These are phyloP conservation scores for Aspergillus panamensis DNA, from an alignment of 495 filamentous ascomycete species.

Conservation along the genomic window DNA sequence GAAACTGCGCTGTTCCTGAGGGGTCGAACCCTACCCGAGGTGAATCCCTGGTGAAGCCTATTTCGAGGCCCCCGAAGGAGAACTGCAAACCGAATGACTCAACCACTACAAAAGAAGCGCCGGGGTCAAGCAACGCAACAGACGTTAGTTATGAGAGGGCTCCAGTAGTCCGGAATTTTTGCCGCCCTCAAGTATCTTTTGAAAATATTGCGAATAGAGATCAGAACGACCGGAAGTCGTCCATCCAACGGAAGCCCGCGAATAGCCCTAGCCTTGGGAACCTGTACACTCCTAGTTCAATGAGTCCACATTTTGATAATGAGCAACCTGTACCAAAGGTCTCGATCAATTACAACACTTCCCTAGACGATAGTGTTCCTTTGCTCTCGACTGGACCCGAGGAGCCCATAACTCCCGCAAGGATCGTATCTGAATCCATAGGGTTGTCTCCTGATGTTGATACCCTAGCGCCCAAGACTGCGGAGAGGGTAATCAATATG, in stretches of 20 bases:
- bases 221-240: conserved; percentile 11
- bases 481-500: conserved; percentile 2
- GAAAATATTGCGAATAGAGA: conserved; percentile 8
- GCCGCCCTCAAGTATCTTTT: conserved; percentile 15
- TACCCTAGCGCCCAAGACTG: conserved; percentile 4
- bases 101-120: background rate
- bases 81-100: background rate
- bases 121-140: background rate
- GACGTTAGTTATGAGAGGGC: background rate
- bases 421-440: background rate
- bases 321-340: conserved; percentile 8
- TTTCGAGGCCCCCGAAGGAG: background rate
- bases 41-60: conserved; percentile 4
- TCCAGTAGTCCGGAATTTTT: conserved; percentile 9
- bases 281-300: conserved; percentile 1
- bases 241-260: conserved; percentile 15
- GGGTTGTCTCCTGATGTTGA: background rate
- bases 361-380: background rate
- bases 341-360: conserved; percentile 3
- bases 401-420: conserved; percentile 9
- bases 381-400: background rate
- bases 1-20: conserved; percentile 3
- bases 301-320: conserved; percentile 1
- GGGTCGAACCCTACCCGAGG: conserved; percentile 1
- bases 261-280: conserved; percentile 8